A percentile compares a stretch with the other conserved stretches of the same genome.
phyloP scores from a whole-genome alignment of 371 early-diverging fungal genomes.

The Haplosporangium sp. region DNA sequence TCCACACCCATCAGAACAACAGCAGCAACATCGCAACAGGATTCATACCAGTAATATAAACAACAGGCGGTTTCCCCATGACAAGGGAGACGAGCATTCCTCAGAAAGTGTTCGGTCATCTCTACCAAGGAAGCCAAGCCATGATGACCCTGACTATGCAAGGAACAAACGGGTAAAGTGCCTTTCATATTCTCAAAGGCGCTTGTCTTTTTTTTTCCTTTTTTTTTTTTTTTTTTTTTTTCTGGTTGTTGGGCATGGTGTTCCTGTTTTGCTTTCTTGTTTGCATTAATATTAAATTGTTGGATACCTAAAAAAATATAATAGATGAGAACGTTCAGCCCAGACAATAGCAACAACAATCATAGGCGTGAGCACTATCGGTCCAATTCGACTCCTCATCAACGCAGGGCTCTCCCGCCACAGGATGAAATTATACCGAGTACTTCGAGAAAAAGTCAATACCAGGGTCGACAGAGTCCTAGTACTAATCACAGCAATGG shows the following conservation, averaged over 20 bases:
- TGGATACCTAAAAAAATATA: not conserved
- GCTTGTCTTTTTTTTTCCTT: not conserved
- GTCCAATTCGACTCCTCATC: not conserved
- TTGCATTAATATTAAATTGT: too few relatives aligned
- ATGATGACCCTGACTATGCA: slow-evolving; percentile 9
- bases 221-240: not conserved
- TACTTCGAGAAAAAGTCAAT: not conserved
- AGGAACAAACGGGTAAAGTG: slow-evolving; percentile 17
- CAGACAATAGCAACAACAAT: slow-evolving; percentile 4
- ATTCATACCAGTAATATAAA: too few relatives aligned
- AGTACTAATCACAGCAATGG: slow-evolving; percentile 6
- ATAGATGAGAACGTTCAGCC: slow-evolving; percentile 14
- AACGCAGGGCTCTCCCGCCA: slow-evolving; percentile 13
- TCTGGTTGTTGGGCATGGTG: not conserved
- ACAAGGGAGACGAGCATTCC: not conserved
- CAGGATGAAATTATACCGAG: slow-evolving; percentile 11
- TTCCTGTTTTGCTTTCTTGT: not conserved
- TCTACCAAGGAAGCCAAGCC: slow-evolving; percentile 11
- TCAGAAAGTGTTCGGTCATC: not conserved
- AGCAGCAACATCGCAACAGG: too few relatives aligned
- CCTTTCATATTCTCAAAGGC: not conserved
- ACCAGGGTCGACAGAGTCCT: not conserved
- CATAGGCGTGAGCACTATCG: not conserved
- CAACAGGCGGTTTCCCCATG: too few relatives aligned
- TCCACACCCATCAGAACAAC: too few relatives aligned